phyloP scores from a whole-genome alignment of 1,139 yeast genomes.

The Suhomyces bribrorum region DNA sequence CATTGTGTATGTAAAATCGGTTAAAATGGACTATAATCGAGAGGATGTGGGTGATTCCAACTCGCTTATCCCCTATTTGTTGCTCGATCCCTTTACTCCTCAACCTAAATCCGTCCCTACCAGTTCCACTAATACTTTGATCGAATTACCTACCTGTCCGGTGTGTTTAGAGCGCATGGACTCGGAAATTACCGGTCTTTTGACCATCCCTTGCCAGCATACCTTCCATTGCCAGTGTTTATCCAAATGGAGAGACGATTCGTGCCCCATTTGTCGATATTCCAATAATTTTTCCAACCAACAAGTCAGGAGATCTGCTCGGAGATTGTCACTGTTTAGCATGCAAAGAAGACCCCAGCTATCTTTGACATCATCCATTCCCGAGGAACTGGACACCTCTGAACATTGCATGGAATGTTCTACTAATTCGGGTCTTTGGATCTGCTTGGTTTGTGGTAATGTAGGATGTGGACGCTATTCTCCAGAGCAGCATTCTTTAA shows the following conservation, averaged over 20 bases:
- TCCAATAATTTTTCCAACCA: conserved; percentile 51
- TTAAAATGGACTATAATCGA: conserved; percentile 36
- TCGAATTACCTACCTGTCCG: conserved; percentile 89
- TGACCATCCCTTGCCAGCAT: conserved; percentile 91
- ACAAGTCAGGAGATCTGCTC: conserved; percentile 35
- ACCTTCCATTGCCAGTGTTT: conserved; percentile 91
- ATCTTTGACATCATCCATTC: conserved; percentile 5
- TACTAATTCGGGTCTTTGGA: conserved; percentile 55
- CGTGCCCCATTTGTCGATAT: conserved; percentile 90
- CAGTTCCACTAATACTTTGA: conserved; percentile 20
- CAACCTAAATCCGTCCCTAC: conserved; percentile 11
- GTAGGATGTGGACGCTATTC: conserved; percentile 91
- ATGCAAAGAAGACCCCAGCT: conserved; percentile 13
- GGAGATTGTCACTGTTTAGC: conserved; percentile 36
- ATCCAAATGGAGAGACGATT: conserved; percentile 86
- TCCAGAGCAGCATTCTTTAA: conserved; percentile 76
- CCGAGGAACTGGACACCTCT: conserved; percentile 8
- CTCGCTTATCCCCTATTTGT: conserved; percentile 59
- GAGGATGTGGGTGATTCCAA: conserved; percentile 23
- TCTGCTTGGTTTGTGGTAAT: conserved; percentile 85
- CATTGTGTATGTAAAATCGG: conserved; percentile 66
- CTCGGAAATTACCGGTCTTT: conserved; percentile 72
- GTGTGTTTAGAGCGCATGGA: conserved; percentile 93
- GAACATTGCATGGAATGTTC: conserved; percentile 43
- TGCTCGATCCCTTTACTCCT: conserved; percentile 68